Evolutionary conservation across 768 basidiomycete genomes (phyloP).

Genomic region (Leccinum variicolor): DNA sequence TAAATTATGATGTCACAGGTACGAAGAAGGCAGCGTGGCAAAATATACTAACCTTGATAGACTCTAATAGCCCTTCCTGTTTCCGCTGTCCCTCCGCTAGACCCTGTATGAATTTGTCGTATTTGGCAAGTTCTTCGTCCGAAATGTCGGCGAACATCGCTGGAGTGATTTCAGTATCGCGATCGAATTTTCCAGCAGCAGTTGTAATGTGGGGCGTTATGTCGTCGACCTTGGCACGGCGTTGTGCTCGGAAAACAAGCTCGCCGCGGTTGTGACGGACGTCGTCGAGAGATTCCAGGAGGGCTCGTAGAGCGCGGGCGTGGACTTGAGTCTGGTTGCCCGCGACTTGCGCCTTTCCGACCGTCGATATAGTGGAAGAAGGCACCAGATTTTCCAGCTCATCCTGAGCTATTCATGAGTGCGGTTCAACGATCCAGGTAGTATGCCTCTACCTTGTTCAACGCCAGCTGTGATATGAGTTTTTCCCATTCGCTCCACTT

Average conservation of each 20-base stretch:
- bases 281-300: constrained; percentile 79
- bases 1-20: constrained; percentile 27
- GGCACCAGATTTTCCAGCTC: constrained; percentile 68
- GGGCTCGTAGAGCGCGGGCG: constrained; percentile 66
- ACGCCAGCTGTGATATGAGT: constrained; percentile 64
- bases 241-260: constrained; percentile 61
- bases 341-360: constrained; percentile 33
- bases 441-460: constrained; percentile 48
- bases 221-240: constrained; percentile 65
- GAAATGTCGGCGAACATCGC: constrained; percentile 86
- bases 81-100: constrained; percentile 49
- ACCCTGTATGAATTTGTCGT: constrained; percentile 68
- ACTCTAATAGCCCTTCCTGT: constrained; percentile 63
- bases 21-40: background rate
- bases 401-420: constrained; percentile 39
- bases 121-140: constrained; percentile 77
- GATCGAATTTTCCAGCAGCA: constrained; percentile 63
- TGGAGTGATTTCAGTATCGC: constrained; percentile 68
- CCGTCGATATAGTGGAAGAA: constrained; percentile 48
- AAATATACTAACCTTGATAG: constrained; percentile 56
- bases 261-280: constrained; percentile 58
- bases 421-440: background rate
- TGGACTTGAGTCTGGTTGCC: constrained; percentile 54
- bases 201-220: constrained; percentile 65
- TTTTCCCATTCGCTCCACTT: constrained; percentile 92